Evolutionary conservation across 768 basidiomycete species (phyloP), one percentile per base, ranked within the genome.

Genomic region (Trametes sanguinea): DNA sequence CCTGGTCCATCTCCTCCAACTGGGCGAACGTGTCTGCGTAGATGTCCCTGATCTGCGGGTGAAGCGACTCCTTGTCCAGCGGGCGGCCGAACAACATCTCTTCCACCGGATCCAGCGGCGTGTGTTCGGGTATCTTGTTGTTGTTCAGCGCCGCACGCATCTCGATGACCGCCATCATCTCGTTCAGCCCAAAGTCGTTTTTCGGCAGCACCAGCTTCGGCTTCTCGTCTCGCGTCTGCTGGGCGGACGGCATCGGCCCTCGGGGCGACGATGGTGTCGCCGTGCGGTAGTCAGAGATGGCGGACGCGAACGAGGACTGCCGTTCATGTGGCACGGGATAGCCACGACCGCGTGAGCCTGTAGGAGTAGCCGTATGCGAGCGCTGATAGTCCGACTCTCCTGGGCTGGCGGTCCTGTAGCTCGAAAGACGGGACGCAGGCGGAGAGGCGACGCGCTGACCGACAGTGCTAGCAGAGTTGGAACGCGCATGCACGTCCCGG

Each of bases 161-260:
- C 73, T 94, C 89, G 57, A 97, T 94, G 45, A 95, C 80, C 29
- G 92, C 88, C 82, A 97, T 82, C 92, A 97, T 94, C 54, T 87
- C 82, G 7, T 84, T 76, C 29, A 96, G 77, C 2, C 95, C 95
- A 75, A 95, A 95, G 72, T 95, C 93, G 69, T 95, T 87, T 63
- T 81, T 82, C n/a, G 84, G 84, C 51, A 89, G 74, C 45, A 83
- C 71, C 37, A 81, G 78, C 47, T 75, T 81, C 63, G 64, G 63
- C 57, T 62, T 61, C 29, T 43, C 60, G 37, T 40, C 44, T 7
- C 33, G 17, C 35, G 44, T 27, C 46, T 37, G 62, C 22, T 54
- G 5, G 3, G 10, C 2, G 3, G 66, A 51, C 14, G 61, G 66
- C 48, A 60, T 51, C 57, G 17, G 61, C 46, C 42, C 51, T 39